Percentiles rank a stretch among this genome's conserved stretches.
Conservation (phyloP, 2,329 filamentous ascomycete species). For the Phialophora chinensis region DNA sequence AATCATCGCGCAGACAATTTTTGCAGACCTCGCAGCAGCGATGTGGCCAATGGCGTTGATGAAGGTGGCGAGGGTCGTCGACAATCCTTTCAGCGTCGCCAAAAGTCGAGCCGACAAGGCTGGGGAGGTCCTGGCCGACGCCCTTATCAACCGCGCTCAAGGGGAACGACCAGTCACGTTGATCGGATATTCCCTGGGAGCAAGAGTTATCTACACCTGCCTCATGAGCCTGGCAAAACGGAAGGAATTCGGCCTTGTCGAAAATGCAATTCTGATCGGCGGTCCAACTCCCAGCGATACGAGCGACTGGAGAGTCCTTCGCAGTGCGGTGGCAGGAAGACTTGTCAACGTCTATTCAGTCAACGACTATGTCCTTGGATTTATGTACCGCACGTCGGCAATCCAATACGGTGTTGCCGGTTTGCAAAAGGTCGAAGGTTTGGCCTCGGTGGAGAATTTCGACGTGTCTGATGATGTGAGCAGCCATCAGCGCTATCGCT, state of each 20-base stretch:
- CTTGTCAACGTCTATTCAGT: slow-evolving; percentile 88
- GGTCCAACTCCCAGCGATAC: slow-evolving; percentile 75
- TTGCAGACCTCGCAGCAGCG: slow-evolving; percentile 70
- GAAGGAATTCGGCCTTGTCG: slow-evolving; percentile 80
- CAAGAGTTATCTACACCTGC: slow-evolving; percentile 81
- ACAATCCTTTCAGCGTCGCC: slow-evolving; percentile 82
- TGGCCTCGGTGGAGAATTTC: slow-evolving; percentile 65
- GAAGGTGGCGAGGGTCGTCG: slow-evolving; percentile 70
- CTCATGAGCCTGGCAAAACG: slow-evolving; percentile 76
- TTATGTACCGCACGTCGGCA: slow-evolving; percentile 83
- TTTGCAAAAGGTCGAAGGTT: slow-evolving; percentile 70
- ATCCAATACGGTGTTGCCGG: slow-evolving; percentile 84
- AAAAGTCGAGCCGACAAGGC: slow-evolving; percentile 80
- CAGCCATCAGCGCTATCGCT: slow-evolving; percentile 74
- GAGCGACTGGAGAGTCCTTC: slow-evolving; percentile 75
- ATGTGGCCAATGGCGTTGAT: slow-evolving; percentile 73
- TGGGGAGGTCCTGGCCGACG: slow-evolving; percentile 78
- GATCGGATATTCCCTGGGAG: slow-evolving; percentile 81
- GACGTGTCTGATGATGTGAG: slow-evolving; percentile 69
- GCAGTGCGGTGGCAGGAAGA: slow-evolving; percentile 78
- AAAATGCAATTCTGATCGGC: slow-evolving; percentile 82
- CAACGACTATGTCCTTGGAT: slow-evolving; percentile 85
- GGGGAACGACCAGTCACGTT: slow-evolving; percentile 81
- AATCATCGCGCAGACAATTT: slow-evolving; percentile 73
- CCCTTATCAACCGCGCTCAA: slow-evolving; percentile 79